Evolutionary conservation across 306 rosid species (phyloP).

Genomic region (Casuarina equisetifolia): DNA sequence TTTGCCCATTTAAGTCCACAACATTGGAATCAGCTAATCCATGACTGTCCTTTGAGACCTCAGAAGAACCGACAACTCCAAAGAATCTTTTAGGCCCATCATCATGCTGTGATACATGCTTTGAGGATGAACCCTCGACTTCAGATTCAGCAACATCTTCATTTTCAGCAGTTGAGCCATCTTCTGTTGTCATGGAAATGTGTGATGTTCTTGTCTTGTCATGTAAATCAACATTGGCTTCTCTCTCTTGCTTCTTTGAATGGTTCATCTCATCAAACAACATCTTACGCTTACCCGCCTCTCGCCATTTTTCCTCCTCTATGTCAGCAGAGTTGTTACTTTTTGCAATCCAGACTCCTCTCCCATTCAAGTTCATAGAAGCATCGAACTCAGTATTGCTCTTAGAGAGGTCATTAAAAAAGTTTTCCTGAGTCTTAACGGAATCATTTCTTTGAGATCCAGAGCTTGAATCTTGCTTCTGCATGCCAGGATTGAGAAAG

Average conservation of each 20-base stretch:
- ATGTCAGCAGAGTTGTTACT: slow-evolving; percentile 47
- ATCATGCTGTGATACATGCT: slow-evolving; percentile 49
- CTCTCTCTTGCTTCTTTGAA: slow-evolving; percentile 75
- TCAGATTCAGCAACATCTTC: slow-evolving; percentile 97
- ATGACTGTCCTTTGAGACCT: slow-evolving; percentile 55
- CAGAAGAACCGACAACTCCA: slow-evolving; percentile 57
- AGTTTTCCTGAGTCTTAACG: slow-evolving; percentile 68
- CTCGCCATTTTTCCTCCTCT: slow-evolving; percentile 67
- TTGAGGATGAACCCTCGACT: slow-evolving; percentile 76
- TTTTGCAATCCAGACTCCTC: slow-evolving; percentile 63
- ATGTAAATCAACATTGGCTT: slow-evolving; percentile 52
- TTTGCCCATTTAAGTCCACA: slow-evolving; percentile 61
- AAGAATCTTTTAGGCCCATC: slow-evolving; percentile 61
- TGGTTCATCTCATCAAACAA: slow-evolving; percentile 60
- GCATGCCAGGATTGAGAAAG: slow-evolving; percentile 60
- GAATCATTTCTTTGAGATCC: slow-evolving; percentile 57
- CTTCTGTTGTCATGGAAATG: slow-evolving; percentile 63
- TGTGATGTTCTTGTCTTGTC: slow-evolving; percentile 72
- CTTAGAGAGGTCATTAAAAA: slow-evolving; percentile 85
- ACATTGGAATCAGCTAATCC: slow-evolving; percentile 46
- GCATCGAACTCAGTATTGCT: slow-evolving; percentile 51
- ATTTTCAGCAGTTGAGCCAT: slow-evolving; percentile 90
- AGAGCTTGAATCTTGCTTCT: slow-evolving; percentile 61
- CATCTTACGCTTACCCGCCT: slow-evolving; percentile 59
- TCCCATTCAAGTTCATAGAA: slow-evolving; percentile 62